phyloP scores from a whole-genome alignment of 2,329 filamentous ascomycete species.

The Claviceps fusiformis region DNA sequence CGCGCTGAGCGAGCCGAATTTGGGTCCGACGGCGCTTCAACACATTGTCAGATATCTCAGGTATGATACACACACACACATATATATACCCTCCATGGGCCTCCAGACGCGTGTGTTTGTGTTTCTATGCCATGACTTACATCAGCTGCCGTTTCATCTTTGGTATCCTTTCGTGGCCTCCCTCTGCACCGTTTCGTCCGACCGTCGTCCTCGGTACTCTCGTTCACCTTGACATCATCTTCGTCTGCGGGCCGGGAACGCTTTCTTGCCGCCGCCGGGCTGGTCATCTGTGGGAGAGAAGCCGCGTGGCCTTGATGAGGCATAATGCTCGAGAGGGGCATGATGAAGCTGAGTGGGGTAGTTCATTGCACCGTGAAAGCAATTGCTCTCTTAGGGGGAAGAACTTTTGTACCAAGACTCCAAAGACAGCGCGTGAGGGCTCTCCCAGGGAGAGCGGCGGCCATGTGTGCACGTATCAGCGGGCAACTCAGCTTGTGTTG shows the following conservation, averaged over 20 bases:
- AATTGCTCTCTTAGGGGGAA: neutral
- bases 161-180: slow-evolving; percentile 60
- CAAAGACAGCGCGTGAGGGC: neutral
- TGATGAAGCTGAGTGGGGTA: neutral
- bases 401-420: neutral
- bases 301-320: neutral
- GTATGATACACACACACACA: neutral
- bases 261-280: neutral
- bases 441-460: neutral
- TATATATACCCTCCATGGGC: too few relatives aligned
- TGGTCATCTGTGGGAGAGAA: neutral
- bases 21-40: slow-evolving; percentile 66
- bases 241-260: slow-evolving; percentile 10
- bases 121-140: slow-evolving; percentile 35
- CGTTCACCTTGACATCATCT: slow-evolving; percentile 2
- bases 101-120: too few relatives aligned
- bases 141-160: slow-evolving; percentile 65
- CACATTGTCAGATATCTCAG: neutral
- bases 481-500: neutral
- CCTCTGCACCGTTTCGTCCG: slow-evolving; percentile 53
- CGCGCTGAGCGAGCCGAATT: slow-evolving; percentile 73
- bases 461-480: neutral
- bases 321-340: neutral
- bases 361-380: neutral
- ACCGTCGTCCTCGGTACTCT: slow-evolving; percentile 23